Evolutionary conservation across 148 eudicot species (phyloP).

Genomic region (Rhododendron kiyosumense): DNA sequence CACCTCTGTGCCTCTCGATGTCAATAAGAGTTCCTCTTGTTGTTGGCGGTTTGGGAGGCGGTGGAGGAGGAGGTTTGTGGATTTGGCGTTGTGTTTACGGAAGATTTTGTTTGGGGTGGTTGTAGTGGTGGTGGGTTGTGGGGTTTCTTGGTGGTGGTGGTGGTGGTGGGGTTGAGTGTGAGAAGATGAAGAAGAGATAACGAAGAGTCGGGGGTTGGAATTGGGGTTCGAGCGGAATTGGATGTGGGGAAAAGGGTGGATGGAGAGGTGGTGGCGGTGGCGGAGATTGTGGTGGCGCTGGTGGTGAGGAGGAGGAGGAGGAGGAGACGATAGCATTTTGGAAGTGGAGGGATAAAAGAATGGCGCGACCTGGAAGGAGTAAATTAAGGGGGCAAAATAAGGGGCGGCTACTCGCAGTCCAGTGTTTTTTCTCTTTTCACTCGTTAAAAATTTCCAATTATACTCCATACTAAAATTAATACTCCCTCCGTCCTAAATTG

Average conservation of each 20-base stretch:
- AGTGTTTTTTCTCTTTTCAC: no score
- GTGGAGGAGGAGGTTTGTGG: constrained; percentile 45
- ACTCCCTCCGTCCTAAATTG: no score
- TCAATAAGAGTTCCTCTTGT: not conserved
- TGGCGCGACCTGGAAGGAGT: not conserved
- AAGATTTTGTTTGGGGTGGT: not conserved
- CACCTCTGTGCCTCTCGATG: not conserved
- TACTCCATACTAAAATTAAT: no score
- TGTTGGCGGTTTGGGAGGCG: constrained; percentile 18
- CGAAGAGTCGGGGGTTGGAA: constrained; percentile 18
- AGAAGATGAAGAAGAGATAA: constrained; percentile 9
- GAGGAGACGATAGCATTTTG: constrained; percentile 23
- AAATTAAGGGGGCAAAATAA: no score
- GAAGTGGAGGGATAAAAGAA: not conserved
- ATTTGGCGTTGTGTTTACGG: constrained; percentile 69
- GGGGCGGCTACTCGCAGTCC: no score
- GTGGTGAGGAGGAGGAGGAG: constrained; percentile 2
- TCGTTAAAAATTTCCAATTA: no score
- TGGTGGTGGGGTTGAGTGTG: constrained; percentile 6
- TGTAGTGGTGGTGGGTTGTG: constrained; percentile 10
- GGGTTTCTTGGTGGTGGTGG: constrained; percentile 21
- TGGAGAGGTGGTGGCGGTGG: constrained; percentile 24
- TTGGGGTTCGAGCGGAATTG: constrained; percentile 7
- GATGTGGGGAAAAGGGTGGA: constrained; percentile 16
- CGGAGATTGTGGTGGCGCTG: constrained; percentile 22